These are phyloP conservation scores for Erythrophleum ivorense DNA, from an alignment of 331 rosid genomes.

Conservation along the genomic window DNA sequence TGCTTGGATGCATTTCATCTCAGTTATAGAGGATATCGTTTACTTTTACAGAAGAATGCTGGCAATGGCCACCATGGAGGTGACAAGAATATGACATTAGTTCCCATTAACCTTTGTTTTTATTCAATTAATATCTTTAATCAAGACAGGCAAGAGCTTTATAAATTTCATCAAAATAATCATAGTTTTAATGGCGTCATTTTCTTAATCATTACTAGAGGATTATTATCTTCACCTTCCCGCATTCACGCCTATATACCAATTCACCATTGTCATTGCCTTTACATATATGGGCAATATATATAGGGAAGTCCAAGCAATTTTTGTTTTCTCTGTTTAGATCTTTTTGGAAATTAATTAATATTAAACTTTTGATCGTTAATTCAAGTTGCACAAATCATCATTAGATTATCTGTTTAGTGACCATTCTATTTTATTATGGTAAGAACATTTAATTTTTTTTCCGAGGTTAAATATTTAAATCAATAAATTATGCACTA, in stretches of 20 bases:
- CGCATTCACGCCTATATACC: constrained; percentile 30
- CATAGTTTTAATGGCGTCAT: constrained; percentile 43
- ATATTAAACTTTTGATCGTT: neutral
- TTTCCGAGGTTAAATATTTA: too few species aligned
- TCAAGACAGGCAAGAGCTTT: constrained; percentile 31
- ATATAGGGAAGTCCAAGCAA: constrained; percentile 18
- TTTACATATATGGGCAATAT: neutral
- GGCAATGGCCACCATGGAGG: constrained; percentile 16
- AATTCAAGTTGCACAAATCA: neutral
- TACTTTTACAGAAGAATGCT: neutral
- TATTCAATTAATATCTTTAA: constrained; percentile 17
- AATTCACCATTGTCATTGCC: neutral
- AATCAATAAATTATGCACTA: too few species aligned
- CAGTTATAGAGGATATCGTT: neutral
- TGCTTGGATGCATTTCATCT: too few species aligned
- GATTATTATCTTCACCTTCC: constrained; percentile 38
- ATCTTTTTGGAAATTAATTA: neutral
- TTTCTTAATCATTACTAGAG: constrained; percentile 48
- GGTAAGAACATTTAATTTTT: too few species aligned
- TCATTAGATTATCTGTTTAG: too few species aligned
- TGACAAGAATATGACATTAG: constrained; percentile 31
- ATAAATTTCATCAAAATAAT: constrained; percentile 49
- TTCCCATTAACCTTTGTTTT: constrained; percentile 1
- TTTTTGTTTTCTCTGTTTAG: neutral
- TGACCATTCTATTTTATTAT: too few species aligned